These are phyloP conservation scores for Epichloe gansuensis DNA, from an alignment of 2,329 filamentous ascomycete genomes.

Conservation along the genomic window DNA sequence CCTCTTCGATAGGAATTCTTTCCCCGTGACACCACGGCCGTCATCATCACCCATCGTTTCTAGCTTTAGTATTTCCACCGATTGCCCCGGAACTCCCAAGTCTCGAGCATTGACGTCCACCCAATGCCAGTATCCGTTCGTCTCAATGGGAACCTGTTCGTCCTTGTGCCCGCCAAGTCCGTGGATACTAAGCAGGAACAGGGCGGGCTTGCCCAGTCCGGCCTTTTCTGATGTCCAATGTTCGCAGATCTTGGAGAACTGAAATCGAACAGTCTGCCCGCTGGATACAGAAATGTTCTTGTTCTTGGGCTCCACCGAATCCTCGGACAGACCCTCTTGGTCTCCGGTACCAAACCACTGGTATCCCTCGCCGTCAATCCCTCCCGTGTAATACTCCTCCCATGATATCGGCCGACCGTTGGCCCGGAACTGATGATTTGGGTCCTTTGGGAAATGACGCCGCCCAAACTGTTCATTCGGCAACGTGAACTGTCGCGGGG, in stretches of 20 bases:
- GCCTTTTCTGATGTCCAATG: slow-evolving; percentile 69
- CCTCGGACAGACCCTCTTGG: slow-evolving; percentile 39
- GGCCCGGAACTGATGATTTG: slow-evolving; percentile 56
- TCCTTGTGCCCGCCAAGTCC: slow-evolving; percentile 54
- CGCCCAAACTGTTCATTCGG: slow-evolving; percentile 70
- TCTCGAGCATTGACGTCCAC: slow-evolving; percentile 55
- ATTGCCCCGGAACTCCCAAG: slow-evolving; percentile 57
- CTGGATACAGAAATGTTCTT: slow-evolving; percentile 47
- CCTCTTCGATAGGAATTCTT: slow-evolving; percentile 31
- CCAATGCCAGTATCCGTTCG: slow-evolving; percentile 74
- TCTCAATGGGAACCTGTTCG: slow-evolving; percentile 58
- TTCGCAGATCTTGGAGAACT: slow-evolving; percentile 64
- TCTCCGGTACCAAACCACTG: slow-evolving; percentile 31
- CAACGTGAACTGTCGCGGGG: slow-evolving; percentile 44
- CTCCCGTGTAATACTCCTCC: slow-evolving; percentile 69
- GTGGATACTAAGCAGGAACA: slow-evolving; percentile 57
- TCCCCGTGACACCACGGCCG: slow-evolving; percentile 34
- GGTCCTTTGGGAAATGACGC: slow-evolving; percentile 64
- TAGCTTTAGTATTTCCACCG: slow-evolving; percentile 51
- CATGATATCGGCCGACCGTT: slow-evolving; percentile 58
- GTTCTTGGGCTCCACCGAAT: slow-evolving; percentile 43
- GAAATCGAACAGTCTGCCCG: slow-evolving; percentile 53
- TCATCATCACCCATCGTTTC: slow-evolving; percentile 33
- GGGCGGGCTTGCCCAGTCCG: slow-evolving; percentile 50
- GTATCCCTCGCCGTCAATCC: slow-evolving; percentile 34